Conservation (phyloP, 2,329 filamentous ascomycete species). For the Helminthosporium solani region DNA sequence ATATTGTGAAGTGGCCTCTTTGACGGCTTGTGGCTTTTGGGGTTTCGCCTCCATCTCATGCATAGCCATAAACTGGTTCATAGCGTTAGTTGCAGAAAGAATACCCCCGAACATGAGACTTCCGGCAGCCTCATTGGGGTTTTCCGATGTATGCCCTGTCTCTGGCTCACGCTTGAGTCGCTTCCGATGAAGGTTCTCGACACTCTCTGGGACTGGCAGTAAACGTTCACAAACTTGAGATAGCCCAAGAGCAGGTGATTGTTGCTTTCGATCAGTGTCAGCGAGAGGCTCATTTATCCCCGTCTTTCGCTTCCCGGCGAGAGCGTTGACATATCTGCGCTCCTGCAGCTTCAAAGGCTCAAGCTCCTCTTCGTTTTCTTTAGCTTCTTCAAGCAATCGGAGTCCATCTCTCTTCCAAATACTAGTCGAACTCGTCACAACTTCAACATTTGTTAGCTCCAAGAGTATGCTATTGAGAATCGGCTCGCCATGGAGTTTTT, state of each 20-base stretch:
- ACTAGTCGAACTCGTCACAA: constrained; percentile 44
- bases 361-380: constrained; percentile 42
- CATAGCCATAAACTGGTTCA: constrained; percentile 55
- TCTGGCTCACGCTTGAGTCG: neutral
- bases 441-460: constrained; percentile 32
- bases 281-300: constrained; percentile 21
- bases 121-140: constrained; percentile 5
- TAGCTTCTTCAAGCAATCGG: constrained; percentile 44
- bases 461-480: constrained; percentile 39
- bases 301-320: constrained; percentile 43
- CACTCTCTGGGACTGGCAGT: neutral
- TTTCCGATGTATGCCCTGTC: neutral
- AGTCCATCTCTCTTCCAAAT: constrained; percentile 53
- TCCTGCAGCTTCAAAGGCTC: constrained; percentile 17
- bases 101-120: constrained; percentile 36
- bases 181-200: constrained; percentile 3
- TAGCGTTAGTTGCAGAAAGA: constrained; percentile 46
- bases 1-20: neutral
- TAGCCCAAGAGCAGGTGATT: neutral
- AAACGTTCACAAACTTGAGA: neutral
- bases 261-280: constrained; percentile 1
- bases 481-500: constrained; percentile 45
- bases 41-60: constrained; percentile 36
- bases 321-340: constrained; percentile 33
- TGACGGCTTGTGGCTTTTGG: neutral